Conservation (phyloP, 345 rosid genomes). For the Syzygium oleosum region DNA sequence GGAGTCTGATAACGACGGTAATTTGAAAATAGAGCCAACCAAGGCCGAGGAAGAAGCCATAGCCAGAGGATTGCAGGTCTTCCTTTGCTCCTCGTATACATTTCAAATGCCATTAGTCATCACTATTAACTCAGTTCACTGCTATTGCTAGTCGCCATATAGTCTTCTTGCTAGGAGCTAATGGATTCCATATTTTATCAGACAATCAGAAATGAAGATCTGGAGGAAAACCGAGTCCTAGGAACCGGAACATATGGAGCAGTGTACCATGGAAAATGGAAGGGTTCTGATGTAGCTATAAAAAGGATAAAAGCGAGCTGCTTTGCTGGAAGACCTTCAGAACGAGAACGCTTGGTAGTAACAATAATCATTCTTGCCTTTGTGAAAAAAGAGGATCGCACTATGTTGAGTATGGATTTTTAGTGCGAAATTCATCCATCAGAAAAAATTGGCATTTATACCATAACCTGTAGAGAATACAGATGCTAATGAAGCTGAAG, state of each 20-base stretch:
- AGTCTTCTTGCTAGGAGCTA: not conserved
- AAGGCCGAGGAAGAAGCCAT: slow-evolving; percentile 94
- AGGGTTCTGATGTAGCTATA: slow-evolving; percentile 97
- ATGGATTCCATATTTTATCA: slow-evolving; percentile 11
- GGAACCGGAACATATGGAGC: slow-evolving; percentile 98
- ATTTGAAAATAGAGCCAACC: slow-evolving; percentile 77
- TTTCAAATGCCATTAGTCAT: not conserved
- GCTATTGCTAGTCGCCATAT: not conserved
- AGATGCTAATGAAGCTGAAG: not conserved
- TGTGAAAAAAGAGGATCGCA: not conserved
- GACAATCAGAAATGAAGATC: slow-evolving; percentile 85
- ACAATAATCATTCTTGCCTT: not conserved
- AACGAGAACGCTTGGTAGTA: slow-evolving; percentile 56
- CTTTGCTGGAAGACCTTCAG: slow-evolving; percentile 96
- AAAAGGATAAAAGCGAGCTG: slow-evolving; percentile 99
- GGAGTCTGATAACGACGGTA: slow-evolving; percentile 52
- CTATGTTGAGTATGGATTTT: not conserved
- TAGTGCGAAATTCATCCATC: not conserved
- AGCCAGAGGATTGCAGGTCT: slow-evolving; percentile 89
- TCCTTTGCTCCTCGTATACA: not conserved
- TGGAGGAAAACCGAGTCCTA: slow-evolving; percentile 88
- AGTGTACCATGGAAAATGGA: slow-evolving; percentile 98
- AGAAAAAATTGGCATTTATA: not conserved
- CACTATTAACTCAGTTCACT: not conserved
- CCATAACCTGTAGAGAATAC: not conserved